A percentile compares a stretch with the other conserved stretches of the same genome.
Conservation (phyloP, 805 yeast species). For the Cyberlindnera veronae region DNA sequence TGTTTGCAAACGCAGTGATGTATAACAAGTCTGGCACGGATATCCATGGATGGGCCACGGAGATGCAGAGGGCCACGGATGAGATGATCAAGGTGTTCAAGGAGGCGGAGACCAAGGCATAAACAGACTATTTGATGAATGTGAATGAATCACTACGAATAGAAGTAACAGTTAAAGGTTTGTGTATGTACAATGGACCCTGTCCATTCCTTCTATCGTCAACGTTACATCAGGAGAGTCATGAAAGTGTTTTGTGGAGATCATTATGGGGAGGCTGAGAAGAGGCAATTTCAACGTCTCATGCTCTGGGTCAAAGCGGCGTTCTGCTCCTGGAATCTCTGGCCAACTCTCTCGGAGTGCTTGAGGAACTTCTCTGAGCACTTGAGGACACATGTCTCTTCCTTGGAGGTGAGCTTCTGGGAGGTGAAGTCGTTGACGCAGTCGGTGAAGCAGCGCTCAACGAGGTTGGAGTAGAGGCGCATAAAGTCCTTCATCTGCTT, state of each 20-base stretch:
- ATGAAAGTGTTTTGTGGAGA: neutral
- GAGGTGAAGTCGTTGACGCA: conserved; percentile 99
- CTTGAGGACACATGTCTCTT: conserved; percentile 78
- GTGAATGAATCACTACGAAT: neutral
- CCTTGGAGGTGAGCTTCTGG: conserved; percentile 78
- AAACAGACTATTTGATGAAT: neutral
- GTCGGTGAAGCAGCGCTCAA: conserved; percentile 94
- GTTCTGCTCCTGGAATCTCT: conserved; percentile 98
- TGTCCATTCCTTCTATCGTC: neutral
- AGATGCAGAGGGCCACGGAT: conserved; percentile 67
- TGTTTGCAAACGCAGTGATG: conserved; percentile 86
- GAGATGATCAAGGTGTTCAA: conserved; percentile 54
- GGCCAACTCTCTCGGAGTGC: conserved; percentile 97
- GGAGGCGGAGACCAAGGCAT: conserved; percentile 40
- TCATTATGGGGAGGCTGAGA: no score
- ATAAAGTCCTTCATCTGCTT: conserved; percentile 99
- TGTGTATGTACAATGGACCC: neutral
- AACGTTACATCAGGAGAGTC: no score
- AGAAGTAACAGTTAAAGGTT: neutral
- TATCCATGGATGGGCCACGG: conserved; percentile 56
- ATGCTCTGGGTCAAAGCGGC: conserved; percentile 73
- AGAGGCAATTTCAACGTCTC: conserved; percentile 38
- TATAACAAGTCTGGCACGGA: conserved; percentile 67
- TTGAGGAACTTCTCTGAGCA: conserved; percentile 97
- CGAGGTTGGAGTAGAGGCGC: conserved; percentile 92